Percentiles rank a stretch among this genome's conserved stretches.
Conservation (phyloP, 2,329 filamentous ascomycete species). For the Dichotomopilus funicola region DNA sequence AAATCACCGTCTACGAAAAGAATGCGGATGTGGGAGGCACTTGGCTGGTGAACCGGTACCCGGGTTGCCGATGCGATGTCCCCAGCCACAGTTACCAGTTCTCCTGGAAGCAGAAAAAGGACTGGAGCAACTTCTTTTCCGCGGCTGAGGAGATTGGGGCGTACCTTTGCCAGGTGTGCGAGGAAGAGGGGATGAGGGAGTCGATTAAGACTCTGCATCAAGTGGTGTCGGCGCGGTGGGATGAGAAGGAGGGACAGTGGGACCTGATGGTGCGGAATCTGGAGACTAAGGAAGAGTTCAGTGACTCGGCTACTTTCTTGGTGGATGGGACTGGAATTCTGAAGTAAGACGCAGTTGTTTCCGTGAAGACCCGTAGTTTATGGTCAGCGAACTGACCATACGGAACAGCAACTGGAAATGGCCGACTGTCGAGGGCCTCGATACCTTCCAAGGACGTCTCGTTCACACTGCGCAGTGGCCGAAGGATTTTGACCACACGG, state of each 20-base stretch:
- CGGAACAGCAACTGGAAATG: slow-evolving; percentile 43
- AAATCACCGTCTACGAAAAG: slow-evolving; percentile 49
- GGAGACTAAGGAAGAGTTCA: slow-evolving; percentile 34
- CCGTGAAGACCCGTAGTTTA: background rate
- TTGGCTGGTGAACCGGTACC: slow-evolving; percentile 54
- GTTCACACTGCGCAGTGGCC: slow-evolving; percentile 52
- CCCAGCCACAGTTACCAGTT: slow-evolving; percentile 58
- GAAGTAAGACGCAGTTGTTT: slow-evolving; percentile 37
- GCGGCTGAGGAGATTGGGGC: slow-evolving; percentile 47
- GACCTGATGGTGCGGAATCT: slow-evolving; percentile 35
- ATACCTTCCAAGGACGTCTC: slow-evolving; percentile 41
- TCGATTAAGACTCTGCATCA: slow-evolving; percentile 39
- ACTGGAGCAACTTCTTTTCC: slow-evolving; percentile 54
- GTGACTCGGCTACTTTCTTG: slow-evolving; percentile 42
- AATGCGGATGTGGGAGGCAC: slow-evolving; percentile 50
- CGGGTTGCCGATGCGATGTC: slow-evolving; percentile 51
- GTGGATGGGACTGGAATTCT: slow-evolving; percentile 46
- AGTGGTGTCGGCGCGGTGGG: slow-evolving; percentile 40
- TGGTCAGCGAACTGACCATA: slow-evolving; percentile 1
- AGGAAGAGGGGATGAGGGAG: slow-evolving; percentile 41
- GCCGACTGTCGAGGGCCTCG: slow-evolving; percentile 42
- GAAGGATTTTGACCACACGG: slow-evolving; percentile 40
- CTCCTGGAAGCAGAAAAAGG: slow-evolving; percentile 52
- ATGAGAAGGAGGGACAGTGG: slow-evolving; percentile 38
- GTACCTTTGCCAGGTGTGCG: slow-evolving; percentile 44